These are phyloP conservation scores for Xylaria acuta DNA, from an alignment of 495 filamentous ascomycete genomes.

Conservation along the genomic window DNA sequence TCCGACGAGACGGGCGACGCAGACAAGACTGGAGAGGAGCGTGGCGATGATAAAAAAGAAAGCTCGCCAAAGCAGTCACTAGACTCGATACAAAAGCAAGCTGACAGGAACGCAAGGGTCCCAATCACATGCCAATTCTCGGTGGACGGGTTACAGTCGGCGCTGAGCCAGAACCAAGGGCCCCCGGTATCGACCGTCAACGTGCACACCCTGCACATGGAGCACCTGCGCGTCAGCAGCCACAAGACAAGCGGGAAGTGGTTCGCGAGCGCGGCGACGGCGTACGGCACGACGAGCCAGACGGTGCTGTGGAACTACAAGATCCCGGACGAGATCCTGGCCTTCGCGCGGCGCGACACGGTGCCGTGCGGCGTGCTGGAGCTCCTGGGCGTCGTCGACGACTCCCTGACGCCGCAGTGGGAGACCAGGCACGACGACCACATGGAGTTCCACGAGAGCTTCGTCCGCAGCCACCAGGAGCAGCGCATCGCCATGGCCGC, in stretches of 20 bases:
- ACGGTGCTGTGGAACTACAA: slow-evolving; percentile 67
- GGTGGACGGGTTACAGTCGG: slow-evolving; percentile 47
- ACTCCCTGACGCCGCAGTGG: slow-evolving; percentile 64
- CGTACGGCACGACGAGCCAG: slow-evolving; percentile 57
- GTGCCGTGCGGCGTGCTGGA: slow-evolving; percentile 70
- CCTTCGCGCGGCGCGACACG: slow-evolving; percentile 57
- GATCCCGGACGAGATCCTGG: slow-evolving; percentile 59
- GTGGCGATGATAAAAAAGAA: slow-evolving; percentile 1
- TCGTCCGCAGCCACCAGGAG: slow-evolving; percentile 47
- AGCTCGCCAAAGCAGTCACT: slow-evolving; percentile 42
- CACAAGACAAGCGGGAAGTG: slow-evolving; percentile 54
- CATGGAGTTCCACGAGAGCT: slow-evolving; percentile 46
- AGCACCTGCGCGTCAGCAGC: slow-evolving; percentile 46
- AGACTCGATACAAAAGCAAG: slow-evolving; percentile 44
- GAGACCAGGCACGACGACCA: slow-evolving; percentile 46
- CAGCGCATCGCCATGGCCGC: slow-evolving; percentile 47
- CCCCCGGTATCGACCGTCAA: slow-evolving; percentile 31
- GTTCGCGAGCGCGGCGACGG: slow-evolving; percentile 64
- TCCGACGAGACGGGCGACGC: slow-evolving; percentile 8
- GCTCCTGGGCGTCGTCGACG: slow-evolving; percentile 56
- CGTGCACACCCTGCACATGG: slow-evolving; percentile 49
- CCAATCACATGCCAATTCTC: slow-evolving; percentile 56
- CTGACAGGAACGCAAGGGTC: slow-evolving; percentile 28
- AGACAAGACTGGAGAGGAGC: slow-evolving; percentile 19
- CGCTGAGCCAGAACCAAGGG: slow-evolving; percentile 43